Evolutionary conservation across 257 asterid species (phyloP).

Genomic region (Knoxia roxburghii): DNA sequence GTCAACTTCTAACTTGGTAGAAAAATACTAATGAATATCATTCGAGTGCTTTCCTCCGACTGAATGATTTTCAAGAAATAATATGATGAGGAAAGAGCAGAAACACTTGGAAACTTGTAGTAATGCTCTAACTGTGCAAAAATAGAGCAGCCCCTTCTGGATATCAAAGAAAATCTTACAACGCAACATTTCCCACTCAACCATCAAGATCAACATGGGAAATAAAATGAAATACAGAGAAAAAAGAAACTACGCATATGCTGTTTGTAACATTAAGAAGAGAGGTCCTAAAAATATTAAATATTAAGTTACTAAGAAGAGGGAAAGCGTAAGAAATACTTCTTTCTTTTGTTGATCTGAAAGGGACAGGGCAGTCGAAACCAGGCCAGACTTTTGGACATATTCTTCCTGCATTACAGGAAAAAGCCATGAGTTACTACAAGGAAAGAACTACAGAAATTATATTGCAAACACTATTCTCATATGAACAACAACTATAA

Average conservation of each 20-base stretch:
- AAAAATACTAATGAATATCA: not conserved
- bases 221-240: too few species aligned
- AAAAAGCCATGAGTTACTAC: constrained; percentile 9
- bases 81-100: not conserved
- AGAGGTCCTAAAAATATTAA: not conserved
- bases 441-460: not conserved
- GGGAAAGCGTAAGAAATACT: constrained; percentile 33
- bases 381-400: constrained; percentile 91
- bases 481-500: not conserved
- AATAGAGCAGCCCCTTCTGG: too few species aligned
- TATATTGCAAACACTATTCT: constrained; percentile 1
- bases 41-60: not conserved
- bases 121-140: too few species aligned
- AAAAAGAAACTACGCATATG: too few species aligned
- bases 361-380: constrained; percentile 60
- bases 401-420: constrained; percentile 67
- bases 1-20: not conserved
- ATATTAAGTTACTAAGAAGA: not conserved
- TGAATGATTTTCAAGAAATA: not conserved
- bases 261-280: too few species aligned
- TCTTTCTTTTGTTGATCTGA: constrained; percentile 94
- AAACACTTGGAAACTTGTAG: not conserved
- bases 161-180: too few species aligned
- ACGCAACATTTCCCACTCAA: not conserved
- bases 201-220: constrained; percentile 2